A percentile compares a stretch with the other conserved stretches of the same genome.
phyloP scores from a whole-genome alignment of 1,284 basidiomycete genomes.

The Fomitopsis betulina region DNA sequence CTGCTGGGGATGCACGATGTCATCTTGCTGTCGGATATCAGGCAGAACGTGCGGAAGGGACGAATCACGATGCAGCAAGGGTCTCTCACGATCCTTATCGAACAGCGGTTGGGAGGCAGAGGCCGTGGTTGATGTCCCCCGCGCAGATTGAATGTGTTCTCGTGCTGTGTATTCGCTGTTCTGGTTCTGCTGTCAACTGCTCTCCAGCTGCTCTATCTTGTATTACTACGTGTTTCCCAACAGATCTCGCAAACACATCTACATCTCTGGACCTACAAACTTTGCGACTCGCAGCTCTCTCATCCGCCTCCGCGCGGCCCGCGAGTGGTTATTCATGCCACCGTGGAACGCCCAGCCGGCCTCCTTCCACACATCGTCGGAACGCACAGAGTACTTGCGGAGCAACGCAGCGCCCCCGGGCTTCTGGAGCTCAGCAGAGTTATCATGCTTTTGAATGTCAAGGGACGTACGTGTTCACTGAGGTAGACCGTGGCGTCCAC shows the following conservation, averaged over 20 bases:
- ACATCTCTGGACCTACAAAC: constrained; percentile 12
- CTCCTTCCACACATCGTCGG: constrained; percentile 30
- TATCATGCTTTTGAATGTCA: neutral
- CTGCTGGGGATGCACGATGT: constrained; percentile 21
- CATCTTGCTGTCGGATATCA: constrained; percentile 15
- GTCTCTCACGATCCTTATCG: constrained; percentile 1
- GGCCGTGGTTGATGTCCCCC: neutral
- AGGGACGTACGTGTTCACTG: constrained; percentile 56
- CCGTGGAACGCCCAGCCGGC: constrained; percentile 67
- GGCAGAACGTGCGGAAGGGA: constrained; percentile 8
- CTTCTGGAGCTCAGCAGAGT: constrained; percentile 25
- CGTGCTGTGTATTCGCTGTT: no score
- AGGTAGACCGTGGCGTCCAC: constrained; percentile 65
- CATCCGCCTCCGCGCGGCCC: constrained; percentile 55
- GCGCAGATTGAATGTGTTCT: neutral
- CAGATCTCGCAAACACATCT: neutral
- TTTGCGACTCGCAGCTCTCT: constrained; percentile 44
- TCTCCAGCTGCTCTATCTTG: neutral
- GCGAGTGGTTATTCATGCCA: constrained; percentile 69
- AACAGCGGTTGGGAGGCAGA: constrained; percentile 2
- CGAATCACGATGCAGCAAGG: constrained; percentile 4
- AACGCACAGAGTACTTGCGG: constrained; percentile 39
- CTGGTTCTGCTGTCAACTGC: neutral
- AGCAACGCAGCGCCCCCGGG: constrained; percentile 51
- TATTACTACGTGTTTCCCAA: neutral